Conservation (phyloP, 305 asterid genomes). For the Salvia sclarea region DNA sequence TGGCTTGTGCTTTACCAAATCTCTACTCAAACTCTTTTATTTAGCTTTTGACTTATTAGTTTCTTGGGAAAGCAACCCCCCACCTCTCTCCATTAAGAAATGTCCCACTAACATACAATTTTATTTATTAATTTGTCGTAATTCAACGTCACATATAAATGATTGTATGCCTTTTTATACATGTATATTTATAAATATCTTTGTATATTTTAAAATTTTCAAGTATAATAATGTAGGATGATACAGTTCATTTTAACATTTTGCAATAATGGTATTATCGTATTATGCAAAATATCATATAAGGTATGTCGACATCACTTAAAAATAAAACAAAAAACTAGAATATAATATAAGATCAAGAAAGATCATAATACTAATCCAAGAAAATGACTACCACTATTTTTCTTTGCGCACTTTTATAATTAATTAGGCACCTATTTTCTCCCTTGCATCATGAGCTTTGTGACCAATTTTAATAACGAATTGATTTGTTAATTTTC, state of each 20-base stretch:
- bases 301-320: background rate
- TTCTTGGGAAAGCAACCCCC: constrained; percentile 41
- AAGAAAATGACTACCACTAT: constrained; percentile 40
- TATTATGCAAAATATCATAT: background rate
- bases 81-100: constrained; percentile 29
- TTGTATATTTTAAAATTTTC: background rate
- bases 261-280: too few relatives aligned
- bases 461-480: constrained; percentile 6
- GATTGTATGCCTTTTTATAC: background rate
- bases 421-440: constrained; percentile 3
- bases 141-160: background rate
- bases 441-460: constrained; percentile 20
- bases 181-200: too few relatives aligned
- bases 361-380: background rate
- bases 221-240: background rate
- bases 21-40: constrained; percentile 40
- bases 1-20: constrained; percentile 42
- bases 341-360: background rate
- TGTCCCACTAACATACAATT: background rate
- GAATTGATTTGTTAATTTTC: background rate
- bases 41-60: constrained; percentile 40
- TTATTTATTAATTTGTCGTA: constrained; percentile 4
- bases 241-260: too few relatives aligned
- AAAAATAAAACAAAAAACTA: too few relatives aligned
- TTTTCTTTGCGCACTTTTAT: constrained; percentile 1